These are phyloP conservation scores for Thalassiosira livingstoniorum DNA, from an alignment of 352 stramenopile genomes.

Conservation along the genomic window DNA sequence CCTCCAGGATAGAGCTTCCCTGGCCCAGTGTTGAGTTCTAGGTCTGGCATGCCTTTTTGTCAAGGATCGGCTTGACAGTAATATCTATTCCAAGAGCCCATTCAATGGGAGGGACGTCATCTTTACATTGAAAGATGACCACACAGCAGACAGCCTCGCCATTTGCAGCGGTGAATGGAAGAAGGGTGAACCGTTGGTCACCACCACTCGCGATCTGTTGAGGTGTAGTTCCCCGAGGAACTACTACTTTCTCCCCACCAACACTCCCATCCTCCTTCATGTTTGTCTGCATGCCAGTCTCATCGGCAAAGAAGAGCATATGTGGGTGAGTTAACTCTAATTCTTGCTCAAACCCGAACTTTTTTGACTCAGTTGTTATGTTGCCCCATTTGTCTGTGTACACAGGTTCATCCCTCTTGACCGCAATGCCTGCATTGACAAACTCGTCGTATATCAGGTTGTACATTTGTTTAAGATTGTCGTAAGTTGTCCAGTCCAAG, in stretches of 20 bases:
- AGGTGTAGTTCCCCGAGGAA: conserved; percentile 18
- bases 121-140: conserved; percentile 26
- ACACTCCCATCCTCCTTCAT: conserved; percentile 35
- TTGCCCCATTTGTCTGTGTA: conserved; percentile 27
- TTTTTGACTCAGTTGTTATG: background rate
- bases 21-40: conserved; percentile 5
- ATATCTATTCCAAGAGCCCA: conserved; percentile 16
- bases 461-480: conserved; percentile 27
- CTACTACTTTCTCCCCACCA: conserved; percentile 21
- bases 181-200: conserved; percentile 31
- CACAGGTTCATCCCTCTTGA: background rate
- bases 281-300: conserved; percentile 23
- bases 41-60: conserved; percentile 12
- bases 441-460: conserved; percentile 29
- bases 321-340: conserved; percentile 32
- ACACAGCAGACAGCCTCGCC: conserved; percentile 20
- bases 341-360: conserved; percentile 8
- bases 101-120: background rate
- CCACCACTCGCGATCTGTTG: conserved; percentile 12
- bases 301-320: conserved; percentile 19
- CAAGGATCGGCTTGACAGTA: conserved; percentile 11
- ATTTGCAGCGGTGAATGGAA: conserved; percentile 29
- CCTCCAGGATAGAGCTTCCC: conserved; percentile 28
- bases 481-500: conserved; percentile 15
- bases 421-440: conserved; percentile 24